Evolutionary conservation across 345 rosid genomes (phyloP).

Genomic region (Citrus mangshanensis): DNA sequence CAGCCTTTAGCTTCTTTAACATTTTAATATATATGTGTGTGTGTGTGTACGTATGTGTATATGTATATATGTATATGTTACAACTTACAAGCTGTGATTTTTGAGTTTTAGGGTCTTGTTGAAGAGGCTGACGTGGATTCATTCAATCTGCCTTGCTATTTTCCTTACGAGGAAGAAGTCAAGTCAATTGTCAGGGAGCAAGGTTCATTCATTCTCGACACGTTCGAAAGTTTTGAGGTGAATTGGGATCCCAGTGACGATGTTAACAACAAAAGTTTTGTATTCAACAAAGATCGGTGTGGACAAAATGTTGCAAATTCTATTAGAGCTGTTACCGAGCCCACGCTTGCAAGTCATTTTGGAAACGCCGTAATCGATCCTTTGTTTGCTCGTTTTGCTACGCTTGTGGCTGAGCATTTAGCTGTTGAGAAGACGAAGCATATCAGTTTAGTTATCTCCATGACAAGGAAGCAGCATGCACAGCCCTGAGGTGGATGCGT

Average conservation of each 20-base stretch:
- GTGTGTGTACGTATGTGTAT: too few relatives aligned
- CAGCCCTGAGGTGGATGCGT: too few relatives aligned
- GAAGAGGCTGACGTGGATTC: background rate
- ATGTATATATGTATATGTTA: too few relatives aligned
- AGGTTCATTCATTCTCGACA: background rate
- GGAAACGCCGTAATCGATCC: slow-evolving; percentile 13
- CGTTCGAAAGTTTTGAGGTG: background rate
- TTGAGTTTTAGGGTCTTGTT: background rate
- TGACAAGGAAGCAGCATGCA: slow-evolving; percentile 3
- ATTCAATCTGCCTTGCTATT: background rate
- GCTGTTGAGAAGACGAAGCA: slow-evolving; percentile 3
- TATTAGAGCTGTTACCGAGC: slow-evolving; percentile 10
- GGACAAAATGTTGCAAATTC: slow-evolving; percentile 3
- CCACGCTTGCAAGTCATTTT: slow-evolving; percentile 18
- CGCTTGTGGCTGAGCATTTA: too few relatives aligned
- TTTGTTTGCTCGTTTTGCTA: slow-evolving; percentile 9
- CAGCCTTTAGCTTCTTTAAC: too few relatives aligned
- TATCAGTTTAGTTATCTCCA: slow-evolving; percentile 5
- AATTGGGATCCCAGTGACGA: background rate
- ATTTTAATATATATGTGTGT: too few relatives aligned
- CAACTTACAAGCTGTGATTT: too few relatives aligned
- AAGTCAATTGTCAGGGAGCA: background rate
- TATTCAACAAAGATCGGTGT: background rate
- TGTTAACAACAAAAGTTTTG: background rate
- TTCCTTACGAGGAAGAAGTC: background rate